A percentile compares a stretch with the other conserved stretches of the same genome.
phyloP scores from a whole-genome alignment of 2,329 filamentous ascomycete genomes.

The Diaporthe batatas region DNA sequence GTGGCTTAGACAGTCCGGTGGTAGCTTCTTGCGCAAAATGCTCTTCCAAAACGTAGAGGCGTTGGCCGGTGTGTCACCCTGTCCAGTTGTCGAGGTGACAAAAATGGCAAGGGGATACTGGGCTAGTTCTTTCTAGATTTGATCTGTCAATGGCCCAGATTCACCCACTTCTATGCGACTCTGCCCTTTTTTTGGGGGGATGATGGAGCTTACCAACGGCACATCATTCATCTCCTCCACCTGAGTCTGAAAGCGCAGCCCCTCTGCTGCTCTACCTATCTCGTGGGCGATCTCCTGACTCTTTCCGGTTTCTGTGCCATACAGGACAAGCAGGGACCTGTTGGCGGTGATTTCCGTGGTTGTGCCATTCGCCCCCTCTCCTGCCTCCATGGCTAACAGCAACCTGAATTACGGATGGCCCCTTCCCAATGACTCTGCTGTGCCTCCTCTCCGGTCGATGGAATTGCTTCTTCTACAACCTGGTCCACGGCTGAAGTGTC shows the following conservation, averaged over 20 bases:
- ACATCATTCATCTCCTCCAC: conserved; percentile 84
- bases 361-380: conserved; percentile 12
- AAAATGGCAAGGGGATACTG: conserved; percentile 77
- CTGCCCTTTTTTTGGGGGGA: background rate
- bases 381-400: conserved; percentile 31
- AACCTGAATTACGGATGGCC: background rate
- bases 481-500: background rate
- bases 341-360: conserved; percentile 43
- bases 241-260: conserved; percentile 81
- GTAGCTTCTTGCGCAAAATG: conserved; percentile 82
- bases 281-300: conserved; percentile 92
- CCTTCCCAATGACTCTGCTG: background rate
- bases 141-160: background rate
- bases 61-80: conserved; percentile 93
- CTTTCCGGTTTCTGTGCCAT: conserved; percentile 96
- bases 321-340: conserved; percentile 77
- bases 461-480: background rate
- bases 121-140: conserved; percentile 62
- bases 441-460: background rate
- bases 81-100: conserved; percentile 90
- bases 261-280: conserved; percentile 78
- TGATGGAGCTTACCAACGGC: conserved; percentile 73
- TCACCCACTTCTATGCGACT: too few relatives aligned
- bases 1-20: conserved; percentile 74
- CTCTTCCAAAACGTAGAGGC: conserved; percentile 86